Base-by-base conservation (phyloP, 2,329 filamentous ascomycete genomes). In the Gaeumannomyces sp. region DNA sequence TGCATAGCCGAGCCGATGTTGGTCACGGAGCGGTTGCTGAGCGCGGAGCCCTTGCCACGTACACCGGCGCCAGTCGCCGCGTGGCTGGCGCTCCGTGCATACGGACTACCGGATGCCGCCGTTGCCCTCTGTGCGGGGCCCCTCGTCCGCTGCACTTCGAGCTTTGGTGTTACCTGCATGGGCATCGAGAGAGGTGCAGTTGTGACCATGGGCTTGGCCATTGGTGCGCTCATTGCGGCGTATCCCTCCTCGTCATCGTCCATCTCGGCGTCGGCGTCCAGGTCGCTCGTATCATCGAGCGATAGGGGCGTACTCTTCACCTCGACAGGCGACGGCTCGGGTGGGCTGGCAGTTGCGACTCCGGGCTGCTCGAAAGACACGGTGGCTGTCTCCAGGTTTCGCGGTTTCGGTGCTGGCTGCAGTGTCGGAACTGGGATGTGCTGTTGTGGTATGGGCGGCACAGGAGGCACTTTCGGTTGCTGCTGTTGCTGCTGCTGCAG, bases 241-340 rank as follows among this genome's bases (percentile, higher is more conserved):
- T 83, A 85, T 64, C 61, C 61, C 27, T 77, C 80, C 60, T 85
- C 83, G 63, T 84, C 83, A 53, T 86, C 84, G 60, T 87, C 84
- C 84, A 87, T 87, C 65, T 82, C 80, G 11, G 64, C 71, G 27
- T 79, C 76, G 10, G 70, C 74, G 29, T 71, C 69, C 6, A 33
- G 65, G 61, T 77, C 76, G 11, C 74, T 71, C 4, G 38, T 50
- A 14, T 38, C n/a, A 62, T 62, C 60, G 16, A 50, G 35, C 35
- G 38, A 50, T 10, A 28, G 25, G 19, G 60, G n/a, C 27, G 45
- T 53, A 22, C 45, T 53, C 45, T 53, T 53, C 19, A 53, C 22
- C 11, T 53, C 45, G 45, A 53, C 45, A 3, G 45, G 45, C 11
- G 45, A 53, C 10, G 45, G 45, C 45, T 53, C 45, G 22, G 45